These are phyloP conservation scores for Penicillium sp. DNA, from an alignment of 2,329 filamentous ascomycete genomes.

Conservation along the genomic window DNA sequence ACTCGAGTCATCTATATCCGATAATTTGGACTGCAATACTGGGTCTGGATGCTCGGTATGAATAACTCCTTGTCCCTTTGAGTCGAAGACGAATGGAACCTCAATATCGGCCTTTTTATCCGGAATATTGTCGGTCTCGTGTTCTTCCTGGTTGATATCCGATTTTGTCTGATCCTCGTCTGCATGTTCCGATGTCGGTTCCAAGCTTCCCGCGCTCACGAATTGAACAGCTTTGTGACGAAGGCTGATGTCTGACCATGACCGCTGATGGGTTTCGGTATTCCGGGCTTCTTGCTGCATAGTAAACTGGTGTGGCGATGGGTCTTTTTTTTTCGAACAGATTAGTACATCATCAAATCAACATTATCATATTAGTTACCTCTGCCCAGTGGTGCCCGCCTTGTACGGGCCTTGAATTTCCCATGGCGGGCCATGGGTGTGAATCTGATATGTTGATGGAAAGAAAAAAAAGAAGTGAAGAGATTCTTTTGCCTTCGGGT, in stretches of 20 bases:
- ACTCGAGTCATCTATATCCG: conserved; percentile 57
- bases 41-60: conserved; percentile 33
- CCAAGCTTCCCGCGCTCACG: conserved; percentile 56
- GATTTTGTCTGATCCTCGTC: not conserved
- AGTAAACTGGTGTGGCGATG: conserved; percentile 34
- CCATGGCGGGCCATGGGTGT: conserved; percentile 26
- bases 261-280: conserved; percentile 51
- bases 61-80: conserved; percentile 24
- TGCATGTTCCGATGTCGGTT: conserved; percentile 18
- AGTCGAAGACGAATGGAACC: conserved; percentile 38
- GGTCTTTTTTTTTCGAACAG: conserved; percentile 8
- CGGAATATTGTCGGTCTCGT: conserved; percentile 13
- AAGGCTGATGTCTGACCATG: conserved; percentile 50
- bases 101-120: conserved; percentile 6
- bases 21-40: conserved; percentile 11
- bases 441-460: not conserved
- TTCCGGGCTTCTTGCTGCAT: conserved; percentile 60
- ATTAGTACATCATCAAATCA: not conserved
- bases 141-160: conserved; percentile 1
- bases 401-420: conserved; percentile 22
- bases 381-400: conserved; percentile 6
- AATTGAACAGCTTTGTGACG: conserved; percentile 58
- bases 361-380: not conserved
- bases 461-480: not conserved
- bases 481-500: not conserved